Conservation (phyloP, 495 filamentous ascomycete genomes). For the Hypoxylon cercidicola region DNA sequence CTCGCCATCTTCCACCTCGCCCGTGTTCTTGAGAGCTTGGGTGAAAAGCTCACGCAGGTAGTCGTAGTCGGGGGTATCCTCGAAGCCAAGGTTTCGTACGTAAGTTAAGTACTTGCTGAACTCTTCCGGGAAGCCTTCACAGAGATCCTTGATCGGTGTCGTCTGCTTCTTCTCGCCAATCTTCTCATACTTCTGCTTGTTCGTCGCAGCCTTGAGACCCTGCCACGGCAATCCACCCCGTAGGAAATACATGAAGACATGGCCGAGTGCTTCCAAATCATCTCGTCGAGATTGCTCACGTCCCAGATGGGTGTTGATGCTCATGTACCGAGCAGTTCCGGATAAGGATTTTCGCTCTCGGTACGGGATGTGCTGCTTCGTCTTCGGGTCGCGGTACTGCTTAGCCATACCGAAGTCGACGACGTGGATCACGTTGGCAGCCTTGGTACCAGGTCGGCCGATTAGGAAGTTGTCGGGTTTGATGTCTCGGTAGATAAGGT, state of each 20-base stretch:
- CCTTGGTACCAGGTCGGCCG: slow-evolving; percentile 89
- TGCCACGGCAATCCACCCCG: slow-evolving; percentile 97
- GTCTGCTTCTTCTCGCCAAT: slow-evolving; percentile 99
- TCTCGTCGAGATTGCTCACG: slow-evolving; percentile 96
- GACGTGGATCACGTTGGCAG: slow-evolving; percentile 97
- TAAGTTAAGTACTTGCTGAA: slow-evolving; percentile 98
- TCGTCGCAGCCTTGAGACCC: slow-evolving; percentile 97
- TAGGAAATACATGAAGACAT: slow-evolving; percentile 99
- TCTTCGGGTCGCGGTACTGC: slow-evolving; percentile 98
- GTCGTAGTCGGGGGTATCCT: slow-evolving; percentile 98
- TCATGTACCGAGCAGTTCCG: slow-evolving; percentile 98
- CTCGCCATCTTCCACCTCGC: slow-evolving; percentile 96
- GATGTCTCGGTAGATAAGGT: slow-evolving; percentile 98
- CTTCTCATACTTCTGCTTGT: slow-evolving; percentile 99
- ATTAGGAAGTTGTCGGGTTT: slow-evolving; percentile 99
- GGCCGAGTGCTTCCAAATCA: slow-evolving; percentile 93
- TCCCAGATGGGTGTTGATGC: slow-evolving; percentile 98
- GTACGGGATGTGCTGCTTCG: slow-evolving; percentile 99
- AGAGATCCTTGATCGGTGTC: slow-evolving; percentile 94
- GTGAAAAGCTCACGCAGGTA: slow-evolving; percentile 97
- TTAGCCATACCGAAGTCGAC: slow-evolving; percentile 99
- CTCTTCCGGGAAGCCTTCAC: slow-evolving; percentile 96
- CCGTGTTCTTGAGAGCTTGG: slow-evolving; percentile 92
- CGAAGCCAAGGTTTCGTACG: slow-evolving; percentile 96
- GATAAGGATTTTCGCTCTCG: slow-evolving; percentile 97